These are phyloP conservation scores for Daldinia loculata DNA, from an alignment of 495 filamentous ascomycete species.

Conservation along the genomic window DNA sequence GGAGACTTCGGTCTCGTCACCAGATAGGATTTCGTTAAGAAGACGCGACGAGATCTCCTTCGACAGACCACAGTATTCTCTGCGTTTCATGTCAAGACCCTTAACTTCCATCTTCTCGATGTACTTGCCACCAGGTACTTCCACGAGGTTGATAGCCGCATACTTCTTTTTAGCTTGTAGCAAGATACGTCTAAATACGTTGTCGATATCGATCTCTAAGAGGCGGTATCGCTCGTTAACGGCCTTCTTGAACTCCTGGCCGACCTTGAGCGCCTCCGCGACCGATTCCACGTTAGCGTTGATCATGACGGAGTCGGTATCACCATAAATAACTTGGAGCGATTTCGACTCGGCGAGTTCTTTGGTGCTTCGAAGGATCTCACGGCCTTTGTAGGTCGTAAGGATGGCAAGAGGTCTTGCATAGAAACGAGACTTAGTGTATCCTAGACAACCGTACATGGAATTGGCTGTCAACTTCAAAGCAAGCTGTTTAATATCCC, in stretches of 20 bases:
- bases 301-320: slow-evolving; percentile 99
- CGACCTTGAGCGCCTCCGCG: slow-evolving; percentile 87
- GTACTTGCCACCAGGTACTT: slow-evolving; percentile 82
- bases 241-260: slow-evolving; percentile 69
- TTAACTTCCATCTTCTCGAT: slow-evolving; percentile 97
- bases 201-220: slow-evolving; percentile 97
- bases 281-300: slow-evolving; percentile 97
- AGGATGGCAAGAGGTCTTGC: slow-evolving; percentile 93
- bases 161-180: slow-evolving; percentile 99
- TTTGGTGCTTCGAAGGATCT: slow-evolving; percentile 95
- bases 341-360: slow-evolving; percentile 88
- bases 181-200: slow-evolving; percentile 91
- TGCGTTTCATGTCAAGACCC: slow-evolving; percentile 94
- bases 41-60: slow-evolving; percentile 89
- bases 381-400: slow-evolving; percentile 95
- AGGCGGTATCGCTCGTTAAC: slow-evolving; percentile 91
- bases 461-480: slow-evolving; percentile 98
- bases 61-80: slow-evolving; percentile 93
- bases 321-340: slow-evolving; percentile 94
- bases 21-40: slow-evolving; percentile 90
- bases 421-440: slow-evolving; percentile 95
- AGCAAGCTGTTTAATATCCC: slow-evolving; percentile 97
- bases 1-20: slow-evolving; percentile 88
- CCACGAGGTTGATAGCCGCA: slow-evolving; percentile 92
- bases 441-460: slow-evolving; percentile 99